phyloP scores from a whole-genome alignment of 176 grass and related monocot genomes.

The Triticum timopheevii region DNA sequence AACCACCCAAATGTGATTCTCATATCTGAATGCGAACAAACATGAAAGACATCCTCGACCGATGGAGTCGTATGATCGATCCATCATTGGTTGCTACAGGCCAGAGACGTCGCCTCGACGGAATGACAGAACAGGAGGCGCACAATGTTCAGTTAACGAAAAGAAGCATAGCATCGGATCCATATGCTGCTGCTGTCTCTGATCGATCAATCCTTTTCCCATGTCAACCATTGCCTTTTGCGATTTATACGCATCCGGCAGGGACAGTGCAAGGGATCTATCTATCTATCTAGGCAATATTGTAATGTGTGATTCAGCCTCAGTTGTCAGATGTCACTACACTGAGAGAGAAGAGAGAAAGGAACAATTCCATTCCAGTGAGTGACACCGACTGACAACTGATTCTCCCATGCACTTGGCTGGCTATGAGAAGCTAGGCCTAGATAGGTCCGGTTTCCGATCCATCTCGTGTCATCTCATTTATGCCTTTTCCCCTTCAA shows the following conservation, averaged over 20 bases:
- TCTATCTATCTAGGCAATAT: background rate
- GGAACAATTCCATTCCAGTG: conserved; percentile 20
- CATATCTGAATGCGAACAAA: background rate
- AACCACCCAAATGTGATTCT: background rate
- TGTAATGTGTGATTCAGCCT: background rate
- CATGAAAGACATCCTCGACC: background rate
- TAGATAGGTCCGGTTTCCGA: background rate
- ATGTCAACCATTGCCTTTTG: background rate
- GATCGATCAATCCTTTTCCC: background rate
- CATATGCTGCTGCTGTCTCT: background rate
- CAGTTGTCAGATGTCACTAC: background rate
- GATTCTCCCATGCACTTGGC: conserved; percentile 47
- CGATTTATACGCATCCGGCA: background rate
- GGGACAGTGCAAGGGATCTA: background rate
- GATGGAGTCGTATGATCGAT: background rate
- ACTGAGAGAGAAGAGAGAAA: background rate
- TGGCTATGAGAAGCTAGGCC: conserved; percentile 7
- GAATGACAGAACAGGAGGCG: background rate
- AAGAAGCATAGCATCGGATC: background rate
- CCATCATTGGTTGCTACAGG: background rate
- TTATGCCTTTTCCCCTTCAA: background rate
- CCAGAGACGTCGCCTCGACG: background rate
- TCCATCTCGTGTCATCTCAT: conserved; percentile 22
- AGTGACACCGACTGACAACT: background rate
- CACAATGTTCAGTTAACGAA: background rate